phyloP scores from a whole-genome alignment of 106 monocot species.

The Dendrobium huoshanense region DNA sequence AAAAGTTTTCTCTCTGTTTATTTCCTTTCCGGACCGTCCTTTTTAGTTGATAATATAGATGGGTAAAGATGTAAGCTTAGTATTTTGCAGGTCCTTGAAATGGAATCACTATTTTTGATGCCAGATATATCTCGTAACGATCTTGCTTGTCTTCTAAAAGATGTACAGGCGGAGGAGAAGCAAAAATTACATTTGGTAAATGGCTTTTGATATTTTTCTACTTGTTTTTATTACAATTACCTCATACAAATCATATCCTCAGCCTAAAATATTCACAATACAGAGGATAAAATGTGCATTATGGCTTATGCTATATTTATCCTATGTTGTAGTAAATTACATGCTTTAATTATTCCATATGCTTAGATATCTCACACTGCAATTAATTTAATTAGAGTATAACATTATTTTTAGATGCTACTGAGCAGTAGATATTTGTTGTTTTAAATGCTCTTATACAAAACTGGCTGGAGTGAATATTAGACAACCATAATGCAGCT shows the following conservation, averaged over 20 bases:
- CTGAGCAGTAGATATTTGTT: not conserved
- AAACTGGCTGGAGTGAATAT: not conserved
- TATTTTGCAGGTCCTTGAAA: conserved; percentile 72
- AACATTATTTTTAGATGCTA: no score
- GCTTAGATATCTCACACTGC: not conserved
- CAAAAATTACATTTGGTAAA: conserved; percentile 76
- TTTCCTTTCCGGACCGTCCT: not conserved
- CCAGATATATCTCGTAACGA: conserved; percentile 71
- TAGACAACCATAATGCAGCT: not conserved
- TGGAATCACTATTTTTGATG: conserved; percentile 56
- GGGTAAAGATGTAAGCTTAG: not conserved
- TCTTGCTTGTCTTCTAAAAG: conserved; percentile 63
- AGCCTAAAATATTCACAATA: not conserved
- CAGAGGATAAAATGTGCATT: not conserved
- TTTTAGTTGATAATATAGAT: not conserved
- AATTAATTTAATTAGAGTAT: not conserved
- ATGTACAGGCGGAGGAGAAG: conserved; percentile 79
- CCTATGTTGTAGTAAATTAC: not conserved
- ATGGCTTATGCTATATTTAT: not conserved
- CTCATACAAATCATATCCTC: not conserved
- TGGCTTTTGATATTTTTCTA: not conserved
- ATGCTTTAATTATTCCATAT: not conserved
- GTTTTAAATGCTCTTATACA: not conserved
- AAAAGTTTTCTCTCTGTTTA: not conserved
- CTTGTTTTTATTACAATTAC: not conserved